phyloP scores from a whole-genome alignment of 768 basidiomycete genomes.

The Austroboletus festivus region DNA sequence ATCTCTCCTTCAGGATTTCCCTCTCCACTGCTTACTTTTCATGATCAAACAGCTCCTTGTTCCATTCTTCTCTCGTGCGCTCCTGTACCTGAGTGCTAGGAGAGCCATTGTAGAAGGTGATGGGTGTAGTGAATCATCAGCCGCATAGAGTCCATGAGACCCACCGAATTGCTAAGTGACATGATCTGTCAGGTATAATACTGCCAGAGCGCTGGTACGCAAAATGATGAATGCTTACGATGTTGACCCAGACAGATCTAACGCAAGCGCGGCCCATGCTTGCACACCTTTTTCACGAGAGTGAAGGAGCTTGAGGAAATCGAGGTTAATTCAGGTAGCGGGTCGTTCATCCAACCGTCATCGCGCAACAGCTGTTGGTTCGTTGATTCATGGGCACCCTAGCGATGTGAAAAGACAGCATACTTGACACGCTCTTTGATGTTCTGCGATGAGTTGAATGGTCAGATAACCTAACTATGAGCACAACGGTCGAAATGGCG shows the following conservation, averaged over 20 bases:
- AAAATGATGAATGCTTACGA: no score
- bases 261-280: no score
- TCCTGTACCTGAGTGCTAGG: constrained; percentile 18
- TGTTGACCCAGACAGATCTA: no score
- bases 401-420: constrained; percentile 15
- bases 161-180: no score
- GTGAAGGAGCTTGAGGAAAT: constrained; percentile 2
- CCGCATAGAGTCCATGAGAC: no score
- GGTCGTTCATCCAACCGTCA: background rate
- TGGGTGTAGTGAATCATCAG: constrained; percentile 8
- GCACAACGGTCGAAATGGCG: no score
- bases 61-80: constrained; percentile 20
- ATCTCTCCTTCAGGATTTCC: constrained; percentile 9
- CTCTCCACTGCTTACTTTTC: constrained; percentile 11
- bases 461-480: background rate
- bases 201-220: no score
- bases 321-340: background rate
- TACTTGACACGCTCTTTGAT: constrained; percentile 5
- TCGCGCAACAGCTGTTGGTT: constrained; percentile 2
- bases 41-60: constrained; percentile 14
- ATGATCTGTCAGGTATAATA: no score
- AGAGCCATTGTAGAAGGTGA: constrained; percentile 20
- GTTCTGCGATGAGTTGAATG: constrained; percentile 2
- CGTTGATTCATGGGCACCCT: constrained; percentile 8
- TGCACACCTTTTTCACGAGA: constrained; percentile 9